Base-by-base conservation (phyloP, 1,284 basidiomycete genomes). In the Volvariella surrecta region DNA sequence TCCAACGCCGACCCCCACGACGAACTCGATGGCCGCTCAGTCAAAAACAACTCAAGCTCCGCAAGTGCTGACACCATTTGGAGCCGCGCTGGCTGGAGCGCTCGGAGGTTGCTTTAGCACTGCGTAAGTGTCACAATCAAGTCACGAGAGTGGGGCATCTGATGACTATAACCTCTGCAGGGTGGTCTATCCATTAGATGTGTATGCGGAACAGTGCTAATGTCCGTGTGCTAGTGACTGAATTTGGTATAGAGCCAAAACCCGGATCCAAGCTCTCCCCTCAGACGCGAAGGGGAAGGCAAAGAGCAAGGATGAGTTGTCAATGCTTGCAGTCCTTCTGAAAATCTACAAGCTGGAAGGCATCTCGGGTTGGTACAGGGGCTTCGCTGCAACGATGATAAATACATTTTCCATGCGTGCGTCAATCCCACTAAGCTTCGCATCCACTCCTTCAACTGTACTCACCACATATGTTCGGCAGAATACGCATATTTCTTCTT, bases 401-500 rank as follows among this genome's bases (percentile, higher is more conserved):
- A 98, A 97, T 64, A 95, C 91, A 0, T 99, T 99, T 63, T 93
- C 89, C 37, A 88, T 85, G 82, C 88, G 93, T 95, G 53, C 58
- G 92, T 79, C 19, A n/a, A n/a, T n/a, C 38, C 32, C 10, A 22
- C 11, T 39, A 21, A 30, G 18, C n/a, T 22, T 30, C 30, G 17
- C 16, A 28, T 17, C 21, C 32, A 32, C 40, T 18, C 43, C 17
- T 24, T 40, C 15, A 43, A 7, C 21, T 10, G 20, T 8, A 34
- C 43, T 20, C 11, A 48, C 3, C 18, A 3, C 39, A 32, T 31
- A 43, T 49, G 39, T 13, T 40, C 43, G 11, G 42, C 60, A 96
- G 95, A 96, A 77, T 97, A 95, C 58, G 94, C 96, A 16, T 99
- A 99, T 70, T 99, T 99, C 73, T 98, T 97, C 76, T 98, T 96